Evolutionary conservation across 352 stramenopile species (phyloP), one percentile per base, ranked within the genome.

Genomic region (Phytophthora sp.): DNA sequence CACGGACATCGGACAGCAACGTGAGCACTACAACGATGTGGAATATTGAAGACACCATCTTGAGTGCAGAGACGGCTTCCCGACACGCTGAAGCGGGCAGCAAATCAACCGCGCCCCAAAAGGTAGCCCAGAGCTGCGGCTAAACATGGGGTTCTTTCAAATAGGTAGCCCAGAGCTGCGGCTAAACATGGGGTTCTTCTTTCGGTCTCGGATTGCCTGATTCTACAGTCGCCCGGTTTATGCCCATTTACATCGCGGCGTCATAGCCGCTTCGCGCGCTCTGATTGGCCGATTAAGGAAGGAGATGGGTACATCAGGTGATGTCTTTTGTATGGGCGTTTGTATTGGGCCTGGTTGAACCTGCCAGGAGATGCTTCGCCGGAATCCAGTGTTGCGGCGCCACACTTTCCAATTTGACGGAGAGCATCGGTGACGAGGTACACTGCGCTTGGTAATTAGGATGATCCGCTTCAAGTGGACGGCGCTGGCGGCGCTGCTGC

Each of bases 271-370:
- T 37, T 43, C 18, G 13, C 12, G n/a, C 13, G n/a, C 7, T 54
- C 28, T 41, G 48, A 55, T 55, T 55, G 20, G 48, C 18, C 24
- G 17, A 55, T 23, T 34, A 12, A n/a, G 28, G 8, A 39, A 21
- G 46, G 46, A 59, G 58, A 67, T 67, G 58, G 58, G 50, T 67
- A 55, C 58, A 51, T 15, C 54, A 63, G 49, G 23, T 62, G 53
- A 27, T 37, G 24, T 15, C 15, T 21, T 15, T 17, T 43, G 17
- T 43, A 43, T 43, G 37, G 17, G 17, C 15, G 8, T 43, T 43
- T 43, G 37, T 43, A 43, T 43, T 10, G 15, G 43, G 18, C 30
- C 24, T 15, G 17, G 21, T 61, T 59, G 51, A 42, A 59, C 39
- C 18, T 21, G 10, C 13, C 13, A 10, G 51, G 26, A n/a, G 56